Percentiles rank a stretch among this genome's conserved stretches.
Conservation (phyloP, 768 basidiomycete genomes). For the Lactarius pseudohatsudake region DNA sequence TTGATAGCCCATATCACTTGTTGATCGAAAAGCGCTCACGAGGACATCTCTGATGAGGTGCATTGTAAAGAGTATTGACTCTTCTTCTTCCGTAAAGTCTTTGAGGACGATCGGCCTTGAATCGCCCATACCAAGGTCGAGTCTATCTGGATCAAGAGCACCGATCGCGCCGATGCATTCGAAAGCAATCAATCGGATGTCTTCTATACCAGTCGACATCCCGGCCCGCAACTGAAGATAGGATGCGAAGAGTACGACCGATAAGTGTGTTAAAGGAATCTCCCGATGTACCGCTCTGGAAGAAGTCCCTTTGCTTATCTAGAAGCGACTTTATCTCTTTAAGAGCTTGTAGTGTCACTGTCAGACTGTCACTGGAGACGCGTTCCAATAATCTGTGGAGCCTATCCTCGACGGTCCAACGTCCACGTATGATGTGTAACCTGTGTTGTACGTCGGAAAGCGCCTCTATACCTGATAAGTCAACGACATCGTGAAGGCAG, state of each 20-base stretch:
- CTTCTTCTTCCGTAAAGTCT: constrained; percentile 79
- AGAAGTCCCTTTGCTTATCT: constrained; percentile 47
- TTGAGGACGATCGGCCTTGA: constrained; percentile 68
- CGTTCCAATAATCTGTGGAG: constrained; percentile 73
- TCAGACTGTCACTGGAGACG: constrained; percentile 73
- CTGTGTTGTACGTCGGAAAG: constrained; percentile 46
- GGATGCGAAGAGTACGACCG: constrained; percentile 60
- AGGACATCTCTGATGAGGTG: constrained; percentile 85
- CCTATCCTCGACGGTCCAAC: constrained; percentile 52
- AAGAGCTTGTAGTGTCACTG: constrained; percentile 71
- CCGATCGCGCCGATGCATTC: constrained; percentile 92
- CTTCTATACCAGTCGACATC: constrained; percentile 76
- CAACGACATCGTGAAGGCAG: constrained; percentile 76
- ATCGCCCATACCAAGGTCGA: constrained; percentile 61
- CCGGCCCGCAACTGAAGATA: constrained; percentile 70
- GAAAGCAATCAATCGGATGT: constrained; percentile 68
- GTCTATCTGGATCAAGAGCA: constrained; percentile 93
- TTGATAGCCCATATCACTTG: constrained; percentile 93
- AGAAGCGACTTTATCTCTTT: constrained; percentile 74
- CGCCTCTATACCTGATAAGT: constrained; percentile 70
- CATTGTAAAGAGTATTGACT: constrained; percentile 75
- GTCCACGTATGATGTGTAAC: constrained; percentile 46
- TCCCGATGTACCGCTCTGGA: constrained; percentile 69
- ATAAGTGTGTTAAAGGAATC: constrained; percentile 82
- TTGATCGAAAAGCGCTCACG: constrained; percentile 87